These are phyloP conservation scores for Boletus huronensis DNA, from an alignment of 768 basidiomycete genomes.

Conservation along the genomic window DNA sequence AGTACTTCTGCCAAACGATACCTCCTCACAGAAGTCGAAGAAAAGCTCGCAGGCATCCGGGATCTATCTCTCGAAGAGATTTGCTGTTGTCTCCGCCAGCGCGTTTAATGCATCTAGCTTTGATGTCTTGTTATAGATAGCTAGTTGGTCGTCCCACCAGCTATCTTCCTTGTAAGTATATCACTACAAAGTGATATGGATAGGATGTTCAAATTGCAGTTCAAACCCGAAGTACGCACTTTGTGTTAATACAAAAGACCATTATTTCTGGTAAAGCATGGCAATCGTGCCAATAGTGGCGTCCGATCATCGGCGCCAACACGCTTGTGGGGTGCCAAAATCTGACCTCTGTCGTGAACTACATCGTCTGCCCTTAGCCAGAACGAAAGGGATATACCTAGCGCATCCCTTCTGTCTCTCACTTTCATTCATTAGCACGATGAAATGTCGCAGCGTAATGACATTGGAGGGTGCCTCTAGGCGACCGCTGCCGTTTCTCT, in stretches of 20 bases:
- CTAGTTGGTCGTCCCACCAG: conserved; percentile 31
- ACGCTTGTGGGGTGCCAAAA: no score
- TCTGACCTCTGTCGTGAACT: no score
- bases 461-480: neutral
- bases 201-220: neutral
- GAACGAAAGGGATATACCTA: neutral
- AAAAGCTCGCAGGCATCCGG: conserved; percentile 1
- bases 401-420: no score
- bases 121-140: conserved; percentile 22
- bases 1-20: conserved; percentile 20
- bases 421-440: neutral
- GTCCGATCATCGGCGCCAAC: no score
- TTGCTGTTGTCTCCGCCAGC: conserved; percentile 23
- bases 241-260: no score
- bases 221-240: neutral
- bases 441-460: neutral
- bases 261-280: no score
- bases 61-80: conserved; percentile 15
- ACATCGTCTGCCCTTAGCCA: no score
- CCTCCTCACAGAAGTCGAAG: neutral
- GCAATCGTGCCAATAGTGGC: no score
- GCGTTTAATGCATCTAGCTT: conserved; percentile 26
- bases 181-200: conserved; percentile 17
- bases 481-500: neutral
- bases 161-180: no score